Percentiles rank a stretch among this genome's conserved stretches.
These are phyloP conservation scores for Galerina sulciceps DNA, from an alignment of 768 basidiomycete genomes.

Conservation along the genomic window DNA sequence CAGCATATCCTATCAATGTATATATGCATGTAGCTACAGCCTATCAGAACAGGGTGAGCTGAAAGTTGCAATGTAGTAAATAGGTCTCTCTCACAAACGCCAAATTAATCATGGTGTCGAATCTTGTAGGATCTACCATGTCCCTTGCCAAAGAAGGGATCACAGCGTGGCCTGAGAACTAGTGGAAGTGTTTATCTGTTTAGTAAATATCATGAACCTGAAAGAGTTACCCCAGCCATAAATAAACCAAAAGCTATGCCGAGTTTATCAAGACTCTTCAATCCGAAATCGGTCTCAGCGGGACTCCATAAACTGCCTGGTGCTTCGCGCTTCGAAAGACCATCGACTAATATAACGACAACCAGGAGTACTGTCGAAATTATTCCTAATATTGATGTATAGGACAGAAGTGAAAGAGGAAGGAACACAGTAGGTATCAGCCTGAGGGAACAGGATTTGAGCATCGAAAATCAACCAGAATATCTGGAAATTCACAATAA, in stretches of 20 bases:
- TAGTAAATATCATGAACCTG: background rate
- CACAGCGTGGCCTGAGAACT: slow-evolving; percentile 93
- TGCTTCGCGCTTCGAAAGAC: slow-evolving; percentile 66
- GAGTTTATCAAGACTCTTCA: slow-evolving; percentile 58
- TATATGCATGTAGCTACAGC: slow-evolving; percentile 65
- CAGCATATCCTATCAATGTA: slow-evolving; percentile 73
- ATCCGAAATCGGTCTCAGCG: slow-evolving; percentile 64
- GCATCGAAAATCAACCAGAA: slow-evolving; percentile 1
- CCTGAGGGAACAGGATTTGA: slow-evolving; percentile 38
- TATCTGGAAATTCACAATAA: slow-evolving; percentile 54
- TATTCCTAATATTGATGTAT: slow-evolving; percentile 87
- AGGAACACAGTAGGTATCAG: slow-evolving; percentile 85
- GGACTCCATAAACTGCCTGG: slow-evolving; percentile 86
- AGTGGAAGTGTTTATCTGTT: background rate
- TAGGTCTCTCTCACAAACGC: slow-evolving; percentile 68
- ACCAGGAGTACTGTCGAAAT: slow-evolving; percentile 78
- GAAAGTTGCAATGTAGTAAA: background rate
- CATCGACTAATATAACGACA: slow-evolving; percentile 80
- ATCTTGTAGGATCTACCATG: slow-evolving; percentile 83
- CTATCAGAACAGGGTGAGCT: slow-evolving; percentile 33
- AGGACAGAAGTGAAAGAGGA: slow-evolving; percentile 84
- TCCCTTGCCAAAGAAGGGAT: slow-evolving; percentile 90
- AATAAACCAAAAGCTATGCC: slow-evolving; percentile 88
- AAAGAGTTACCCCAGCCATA: slow-evolving; percentile 79
- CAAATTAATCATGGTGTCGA: slow-evolving; percentile 81